These are phyloP conservation scores for Raphanus raphanistrum DNA, from an alignment of 345 rosid genomes.

Conservation along the genomic window DNA sequence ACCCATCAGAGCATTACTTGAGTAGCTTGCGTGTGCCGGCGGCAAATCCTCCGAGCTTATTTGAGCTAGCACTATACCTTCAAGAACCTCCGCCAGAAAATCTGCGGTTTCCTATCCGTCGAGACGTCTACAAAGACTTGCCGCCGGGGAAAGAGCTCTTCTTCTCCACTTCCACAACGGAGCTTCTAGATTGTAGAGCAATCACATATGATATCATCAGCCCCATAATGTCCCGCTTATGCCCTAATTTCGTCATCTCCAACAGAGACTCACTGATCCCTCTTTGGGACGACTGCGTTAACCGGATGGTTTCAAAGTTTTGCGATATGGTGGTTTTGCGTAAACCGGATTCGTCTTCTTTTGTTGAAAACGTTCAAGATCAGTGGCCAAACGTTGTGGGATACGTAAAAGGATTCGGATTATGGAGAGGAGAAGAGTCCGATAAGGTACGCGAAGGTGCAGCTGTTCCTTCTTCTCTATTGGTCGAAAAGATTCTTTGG, in stretches of 20 bases:
- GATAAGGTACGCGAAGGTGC: slow-evolving; percentile 64
- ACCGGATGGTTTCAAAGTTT: slow-evolving; percentile 72
- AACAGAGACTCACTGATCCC: slow-evolving; percentile 81
- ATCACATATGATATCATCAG: slow-evolving; percentile 61
- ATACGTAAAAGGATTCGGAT: slow-evolving; percentile 62
- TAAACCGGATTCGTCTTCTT: slow-evolving; percentile 44
- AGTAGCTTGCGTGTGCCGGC: slow-evolving; percentile 69
- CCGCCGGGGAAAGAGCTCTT: slow-evolving; percentile 84
- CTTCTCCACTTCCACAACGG: slow-evolving; percentile 63
- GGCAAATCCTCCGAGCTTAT: slow-evolving; percentile 56
- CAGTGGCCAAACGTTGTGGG: slow-evolving; percentile 94
- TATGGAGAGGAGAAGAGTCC: slow-evolving; percentile 96
- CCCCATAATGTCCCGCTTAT: slow-evolving; percentile 53
- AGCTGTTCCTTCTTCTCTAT: slow-evolving; percentile 59
- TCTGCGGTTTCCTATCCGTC: slow-evolving; percentile 72
- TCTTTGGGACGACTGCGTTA: slow-evolving; percentile 88
- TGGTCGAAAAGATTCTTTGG: slow-evolving; percentile 83
- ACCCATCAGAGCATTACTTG: slow-evolving; percentile 77
- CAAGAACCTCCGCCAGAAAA: slow-evolving; percentile 93
- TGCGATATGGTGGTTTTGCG: slow-evolving; percentile 67
- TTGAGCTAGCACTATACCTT: slow-evolving; percentile 80
- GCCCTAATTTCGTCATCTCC: slow-evolving; percentile 53
- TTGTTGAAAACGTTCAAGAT: slow-evolving; percentile 49
- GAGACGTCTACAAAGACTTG: slow-evolving; percentile 77
- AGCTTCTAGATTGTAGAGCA: slow-evolving; percentile 68